A percentile compares a stretch with the other conserved stretches of the same genome.
Evolutionary conservation across 1,284 basidiomycete genomes (phyloP).

Genomic region (Trichosporon ovoides): DNA sequence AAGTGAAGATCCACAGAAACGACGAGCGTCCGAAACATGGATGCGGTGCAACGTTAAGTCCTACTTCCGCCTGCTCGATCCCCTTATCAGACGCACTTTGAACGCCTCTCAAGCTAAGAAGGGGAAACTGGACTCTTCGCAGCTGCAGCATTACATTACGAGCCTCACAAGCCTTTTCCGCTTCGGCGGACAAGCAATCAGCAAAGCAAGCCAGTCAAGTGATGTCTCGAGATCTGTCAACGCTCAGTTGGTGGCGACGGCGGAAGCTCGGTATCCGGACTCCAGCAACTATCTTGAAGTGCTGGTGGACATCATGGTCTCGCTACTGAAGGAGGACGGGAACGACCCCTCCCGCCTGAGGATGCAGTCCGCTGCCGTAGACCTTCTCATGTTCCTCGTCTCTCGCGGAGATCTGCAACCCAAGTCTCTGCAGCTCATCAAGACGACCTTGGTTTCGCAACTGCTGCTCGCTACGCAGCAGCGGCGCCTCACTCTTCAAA

Average conservation of each 20-base stretch:
- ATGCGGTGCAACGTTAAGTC: slow-evolving; percentile 89
- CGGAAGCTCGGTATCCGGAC: slow-evolving; percentile 12
- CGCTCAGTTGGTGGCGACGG: slow-evolving; percentile 7
- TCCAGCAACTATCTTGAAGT: slow-evolving; percentile 19
- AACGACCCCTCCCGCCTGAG: background rate
- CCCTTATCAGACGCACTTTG: slow-evolving; percentile 62
- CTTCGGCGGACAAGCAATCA: slow-evolving; percentile 73
- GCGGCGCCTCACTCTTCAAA: slow-evolving; percentile 72
- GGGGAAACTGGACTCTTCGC: slow-evolving; percentile 10
- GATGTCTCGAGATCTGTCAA: slow-evolving; percentile 24
- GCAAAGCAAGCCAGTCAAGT: slow-evolving; percentile 30
- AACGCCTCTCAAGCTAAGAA: background rate
- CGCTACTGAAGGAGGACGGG: background rate
- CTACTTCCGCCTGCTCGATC: slow-evolving; percentile 81
- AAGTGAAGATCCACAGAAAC: slow-evolving; percentile 64
- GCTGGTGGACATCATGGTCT: slow-evolving; percentile 11
- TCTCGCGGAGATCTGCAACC: slow-evolving; percentile 69
- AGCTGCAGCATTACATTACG: slow-evolving; percentile 48
- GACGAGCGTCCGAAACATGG: slow-evolving; percentile 84
- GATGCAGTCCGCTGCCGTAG: slow-evolving; percentile 68
- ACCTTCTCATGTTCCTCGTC: slow-evolving; percentile 74
- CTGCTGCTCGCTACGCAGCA: slow-evolving; percentile 68
- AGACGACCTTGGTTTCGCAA: slow-evolving; percentile 67
- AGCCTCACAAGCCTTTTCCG: slow-evolving; percentile 70
- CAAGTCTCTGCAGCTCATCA: slow-evolving; percentile 59